phyloP scores from a whole-genome alignment of 176 grass and related monocot species.

The Triticum timopheevii region DNA sequence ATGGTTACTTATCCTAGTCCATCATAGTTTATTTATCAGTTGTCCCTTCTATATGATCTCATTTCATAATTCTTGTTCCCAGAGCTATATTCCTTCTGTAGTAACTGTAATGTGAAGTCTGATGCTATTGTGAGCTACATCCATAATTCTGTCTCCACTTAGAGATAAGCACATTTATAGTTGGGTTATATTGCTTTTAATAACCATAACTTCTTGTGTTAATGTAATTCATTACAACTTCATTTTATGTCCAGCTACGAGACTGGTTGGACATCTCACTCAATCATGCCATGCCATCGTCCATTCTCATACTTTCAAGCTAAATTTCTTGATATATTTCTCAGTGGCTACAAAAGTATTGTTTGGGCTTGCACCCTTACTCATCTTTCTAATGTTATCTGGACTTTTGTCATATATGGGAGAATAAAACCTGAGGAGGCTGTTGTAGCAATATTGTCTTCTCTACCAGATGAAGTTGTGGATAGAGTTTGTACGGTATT shows the following conservation, averaged over 20 bases:
- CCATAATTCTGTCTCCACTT: slow-evolving; percentile 19
- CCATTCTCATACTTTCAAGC: slow-evolving; percentile 98
- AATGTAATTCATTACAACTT: slow-evolving; percentile 10
- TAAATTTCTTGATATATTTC: slow-evolving; percentile 32
- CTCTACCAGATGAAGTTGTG: too few species aligned
- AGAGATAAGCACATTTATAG: slow-evolving; percentile 6
- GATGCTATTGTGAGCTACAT: slow-evolving; percentile 2
- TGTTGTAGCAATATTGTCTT: too few species aligned
- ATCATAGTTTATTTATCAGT: not conserved
- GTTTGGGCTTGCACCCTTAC: slow-evolving; percentile 2
- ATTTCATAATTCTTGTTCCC: not conserved
- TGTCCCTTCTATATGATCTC: slow-evolving; percentile 1
- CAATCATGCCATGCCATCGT: slow-evolving; percentile 92
- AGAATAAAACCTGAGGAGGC: slow-evolving; percentile 36
- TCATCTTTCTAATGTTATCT: slow-evolving; percentile 42
- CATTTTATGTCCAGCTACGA: slow-evolving; percentile 56
- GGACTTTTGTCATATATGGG: slow-evolving; percentile 92
- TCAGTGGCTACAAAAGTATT: slow-evolving; percentile 14
- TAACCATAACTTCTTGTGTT: not conserved
- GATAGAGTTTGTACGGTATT: too few species aligned
- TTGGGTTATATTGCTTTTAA: slow-evolving; percentile 10
- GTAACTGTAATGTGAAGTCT: slow-evolving; percentile 15
- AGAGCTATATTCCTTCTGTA: slow-evolving; percentile 15
- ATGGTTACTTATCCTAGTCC: slow-evolving; percentile 8
- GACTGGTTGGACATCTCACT: slow-evolving; percentile 98